Base-by-base conservation (phyloP, 345 rosid species). In the Jatropha curcas region DNA sequence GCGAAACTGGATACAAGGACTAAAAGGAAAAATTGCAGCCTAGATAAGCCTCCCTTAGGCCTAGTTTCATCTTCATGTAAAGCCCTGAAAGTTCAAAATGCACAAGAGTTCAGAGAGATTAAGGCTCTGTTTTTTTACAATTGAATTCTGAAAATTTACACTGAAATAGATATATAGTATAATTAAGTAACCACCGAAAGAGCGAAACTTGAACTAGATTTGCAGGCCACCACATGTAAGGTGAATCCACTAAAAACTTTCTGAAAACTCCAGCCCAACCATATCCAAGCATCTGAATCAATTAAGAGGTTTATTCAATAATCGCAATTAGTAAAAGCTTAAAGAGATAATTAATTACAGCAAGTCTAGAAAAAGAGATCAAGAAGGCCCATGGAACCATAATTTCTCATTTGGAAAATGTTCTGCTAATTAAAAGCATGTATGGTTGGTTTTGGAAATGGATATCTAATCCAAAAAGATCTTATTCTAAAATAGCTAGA, bases 251-350 rank as follows among this genome's bases (percentile, higher is more conserved):
- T 0, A 88, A 75, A 67, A 67, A 72, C 51, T 74, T 84, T 25
- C 88, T 82, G 85, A 84, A 88, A 67, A 88, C 39, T 24, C 89
- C 88, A 16, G 88, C 88, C 85, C 88, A 84, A 16, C 92, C 92
- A 45, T 85, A 86, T 13, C 89, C 89, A 34, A 86, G 68, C 75
- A 88, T 56, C 92, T 88, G 74, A 80, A 41, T 24, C 61, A 27
- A 41, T 24, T 50, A 27, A 50, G 9, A 43, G 2, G 28, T 41
- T 22, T 27, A 41, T 25, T 13, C 28, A 39, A 13, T 4, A 37
- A n/a, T n/a, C n/a, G n/a, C n/a, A n/a, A n/a, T n/a, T n/a, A n/a
- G n/a, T n/a, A n/a, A n/a, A n/a, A n/a, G n/a, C n/a, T n/a, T n/a
- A n/a, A n/a, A n/a, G n/a, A n/a, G n/a, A n/a, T n/a, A n/a, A n/a